Evolutionary conservation across 805 yeast species (phyloP).

Genomic region (Lipomyces japonicus): DNA sequence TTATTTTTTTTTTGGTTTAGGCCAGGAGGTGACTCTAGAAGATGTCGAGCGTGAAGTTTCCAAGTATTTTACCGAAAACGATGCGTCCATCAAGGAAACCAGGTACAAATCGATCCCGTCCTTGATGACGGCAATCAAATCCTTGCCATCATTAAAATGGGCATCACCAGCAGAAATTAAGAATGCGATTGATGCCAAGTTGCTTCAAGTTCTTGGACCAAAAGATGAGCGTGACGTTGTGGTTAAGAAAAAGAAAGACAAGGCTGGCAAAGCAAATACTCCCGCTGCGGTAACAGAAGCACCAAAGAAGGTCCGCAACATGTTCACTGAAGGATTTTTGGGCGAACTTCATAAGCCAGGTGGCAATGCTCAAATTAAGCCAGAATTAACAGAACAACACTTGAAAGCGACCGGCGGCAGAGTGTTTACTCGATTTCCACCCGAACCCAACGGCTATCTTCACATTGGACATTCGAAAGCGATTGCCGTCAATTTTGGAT

Average conservation of each 20-base stretch:
- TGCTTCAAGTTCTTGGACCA: constrained; percentile 78
- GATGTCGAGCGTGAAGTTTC: constrained; percentile 58
- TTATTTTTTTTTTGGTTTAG: constrained; percentile 36
- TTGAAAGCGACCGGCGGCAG: constrained; percentile 71
- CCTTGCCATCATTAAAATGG: constrained; percentile 77
- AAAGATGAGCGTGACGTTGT: constrained; percentile 90
- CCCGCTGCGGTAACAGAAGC: constrained; percentile 38
- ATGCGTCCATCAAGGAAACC: constrained; percentile 58
- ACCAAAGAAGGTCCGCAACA: constrained; percentile 42
- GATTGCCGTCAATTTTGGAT: constrained; percentile 97
- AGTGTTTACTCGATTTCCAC: constrained; percentile 94
- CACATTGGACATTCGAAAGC: constrained; percentile 99
- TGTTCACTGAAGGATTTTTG: constrained; percentile 93
- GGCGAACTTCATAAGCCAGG: constrained; percentile 95
- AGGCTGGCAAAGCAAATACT: constrained; percentile 18
- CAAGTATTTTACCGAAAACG: constrained; percentile 56
- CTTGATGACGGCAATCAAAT: constrained; percentile 71
- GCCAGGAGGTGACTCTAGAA: constrained; percentile 63
- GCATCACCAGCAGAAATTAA: constrained; percentile 85
- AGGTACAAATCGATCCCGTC: constrained; percentile 79
- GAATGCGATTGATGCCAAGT: constrained; percentile 75
- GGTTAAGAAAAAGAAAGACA: constrained; percentile 51
- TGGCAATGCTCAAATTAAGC: constrained; percentile 85
- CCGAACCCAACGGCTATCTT: constrained; percentile 96
- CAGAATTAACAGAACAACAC: constrained; percentile 80